Evolutionary conservation across 345 rosid species (phyloP), one percentile per base, ranked within the genome.

Genomic region (Dimocarpus longan): DNA sequence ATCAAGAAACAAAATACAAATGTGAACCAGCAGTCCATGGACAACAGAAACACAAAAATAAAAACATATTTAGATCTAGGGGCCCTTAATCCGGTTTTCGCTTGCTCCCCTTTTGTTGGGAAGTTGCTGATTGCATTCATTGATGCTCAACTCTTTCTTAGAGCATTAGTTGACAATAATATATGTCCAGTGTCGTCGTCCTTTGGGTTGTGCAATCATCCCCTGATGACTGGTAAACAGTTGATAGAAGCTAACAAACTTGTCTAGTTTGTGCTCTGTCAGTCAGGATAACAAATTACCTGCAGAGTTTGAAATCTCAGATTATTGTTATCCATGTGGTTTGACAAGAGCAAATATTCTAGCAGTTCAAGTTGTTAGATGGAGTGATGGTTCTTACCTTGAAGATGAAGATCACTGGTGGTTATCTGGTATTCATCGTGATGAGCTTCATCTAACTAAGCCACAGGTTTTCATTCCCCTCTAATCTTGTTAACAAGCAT

Each of bases 351-450:
- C 86, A 76, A 96, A 93, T 83, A 90, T 94, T 85, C 87, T 96
- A 70, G 98, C 99, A 18, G 97, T 96, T 81, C 97, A 96, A 89
- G 99, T 96, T 66, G 83, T 89, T 82, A 93, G 99, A 90, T 96
- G 99, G 99, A 93, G 99, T 87, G 98, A 96, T 91, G 99, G 98
- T 62, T 91, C 99, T 76, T 96, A 94, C 85, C 98, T 96, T 74
- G 99, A 96, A 89, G 99, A 94, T 91, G 98, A 94, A 90, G 99
- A 96, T 87, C 99, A 96, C 79, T 96, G 99, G 99, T 83, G 98
- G 98, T 84, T 96, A 80, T 96, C 99, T 68, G 99, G 97, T 68
- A 87, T 96, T 76, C 99, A 94, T 70, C 97, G 98, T 22, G 99
- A 96, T 40, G 99, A 94, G 87, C 97, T 91, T 82, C 92, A 94